phyloP scores from a whole-genome alignment of 257 asterid genomes.

The Salvia miltiorrhiza region DNA sequence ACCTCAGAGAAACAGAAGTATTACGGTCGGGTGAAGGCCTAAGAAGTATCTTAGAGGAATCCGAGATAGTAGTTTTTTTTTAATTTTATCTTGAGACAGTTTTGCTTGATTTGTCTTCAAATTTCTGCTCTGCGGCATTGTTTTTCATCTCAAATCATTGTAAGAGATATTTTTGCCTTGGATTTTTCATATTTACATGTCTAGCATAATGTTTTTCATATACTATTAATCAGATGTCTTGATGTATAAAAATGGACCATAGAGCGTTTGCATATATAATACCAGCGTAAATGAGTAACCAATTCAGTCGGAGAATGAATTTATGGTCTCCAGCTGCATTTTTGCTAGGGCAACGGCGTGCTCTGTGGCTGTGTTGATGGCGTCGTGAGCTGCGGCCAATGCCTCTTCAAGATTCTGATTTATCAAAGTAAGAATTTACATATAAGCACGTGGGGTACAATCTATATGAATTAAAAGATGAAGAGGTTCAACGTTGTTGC shows the following conservation, averaged over 20 bases:
- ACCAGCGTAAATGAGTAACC: neutral
- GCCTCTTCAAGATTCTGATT: conserved; percentile 40
- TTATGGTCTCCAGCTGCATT: conserved; percentile 14
- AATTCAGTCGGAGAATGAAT: neutral
- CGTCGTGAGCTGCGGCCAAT: conserved; percentile 32
- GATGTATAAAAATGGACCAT: no score
- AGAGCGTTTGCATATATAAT: no score
- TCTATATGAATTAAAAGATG: no score
- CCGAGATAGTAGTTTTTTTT: neutral
- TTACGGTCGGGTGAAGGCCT: conserved; percentile 45
- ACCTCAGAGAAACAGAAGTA: conserved; percentile 48
- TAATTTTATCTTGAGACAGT: conserved; percentile 7
- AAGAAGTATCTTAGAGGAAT: neutral
- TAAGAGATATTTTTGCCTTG: neutral
- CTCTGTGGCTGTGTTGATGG: no score
- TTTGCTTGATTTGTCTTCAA: neutral
- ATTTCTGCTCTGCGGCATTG: neutral
- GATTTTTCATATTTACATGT: no score
- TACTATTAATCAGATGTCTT: no score
- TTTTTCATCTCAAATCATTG: neutral
- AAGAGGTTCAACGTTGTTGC: no score
- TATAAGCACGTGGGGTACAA: no score
- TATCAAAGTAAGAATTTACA: conserved; percentile 38
- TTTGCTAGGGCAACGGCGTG: conserved; percentile 1
- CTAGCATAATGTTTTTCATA: neutral